Evolutionary conservation across 176 grass and related monocot species (phyloP).

Genomic region (Themeda triandra): DNA sequence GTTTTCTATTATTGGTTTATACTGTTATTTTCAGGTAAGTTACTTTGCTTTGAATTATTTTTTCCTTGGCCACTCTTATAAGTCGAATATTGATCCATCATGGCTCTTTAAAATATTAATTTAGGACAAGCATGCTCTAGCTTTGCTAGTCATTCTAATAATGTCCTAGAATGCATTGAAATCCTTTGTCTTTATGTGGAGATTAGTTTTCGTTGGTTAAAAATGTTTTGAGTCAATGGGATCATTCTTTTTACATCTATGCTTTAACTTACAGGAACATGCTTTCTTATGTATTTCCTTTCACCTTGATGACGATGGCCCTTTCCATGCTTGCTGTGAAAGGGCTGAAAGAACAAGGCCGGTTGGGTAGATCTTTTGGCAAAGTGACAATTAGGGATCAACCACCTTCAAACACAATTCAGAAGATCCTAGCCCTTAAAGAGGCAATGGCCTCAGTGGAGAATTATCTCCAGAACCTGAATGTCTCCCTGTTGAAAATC

Average conservation of each 20-base stretch:
- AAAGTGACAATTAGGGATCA: constrained; percentile 85
- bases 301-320: constrained; percentile 61
- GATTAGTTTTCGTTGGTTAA: neutral
- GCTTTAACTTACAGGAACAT: constrained; percentile 58
- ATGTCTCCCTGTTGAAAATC: constrained; percentile 82
- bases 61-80: constrained; percentile 19
- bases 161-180: neutral
- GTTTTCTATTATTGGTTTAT: constrained; percentile 73
- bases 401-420: constrained; percentile 90
- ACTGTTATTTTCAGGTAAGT: constrained; percentile 76
- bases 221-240: neutral
- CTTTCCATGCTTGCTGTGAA: constrained; percentile 80
- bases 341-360: constrained; percentile 87
- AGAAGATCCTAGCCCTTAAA: constrained; percentile 92
- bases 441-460: constrained; percentile 91
- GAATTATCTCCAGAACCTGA: constrained; percentile 84
- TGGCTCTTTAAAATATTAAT: constrained; percentile 13
- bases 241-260: constrained; percentile 7
- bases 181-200: neutral
- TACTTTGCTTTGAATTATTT: constrained; percentile 7
- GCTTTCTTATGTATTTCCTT: constrained; percentile 71
- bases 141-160: constrained; percentile 7
- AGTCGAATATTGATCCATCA: neutral
- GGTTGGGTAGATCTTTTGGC: constrained; percentile 87
- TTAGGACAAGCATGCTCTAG: neutral